Percentiles rank a stretch among this genome's conserved stretches.
Conservation (phyloP, 2,329 filamentous ascomycete genomes). For the Aspergillus sp. region DNA sequence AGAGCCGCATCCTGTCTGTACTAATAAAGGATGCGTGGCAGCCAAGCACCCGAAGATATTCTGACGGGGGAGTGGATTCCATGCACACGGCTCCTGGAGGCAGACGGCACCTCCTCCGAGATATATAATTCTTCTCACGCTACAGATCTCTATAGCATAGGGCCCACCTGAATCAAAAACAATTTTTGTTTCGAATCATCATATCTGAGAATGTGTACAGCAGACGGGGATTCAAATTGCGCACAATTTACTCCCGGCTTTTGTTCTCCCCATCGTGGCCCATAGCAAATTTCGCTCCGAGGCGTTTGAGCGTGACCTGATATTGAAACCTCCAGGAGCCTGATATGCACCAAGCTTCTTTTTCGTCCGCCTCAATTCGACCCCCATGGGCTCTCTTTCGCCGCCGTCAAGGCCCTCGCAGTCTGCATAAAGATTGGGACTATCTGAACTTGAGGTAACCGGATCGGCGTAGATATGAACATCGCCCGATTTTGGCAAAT, state of each 20-base stretch:
- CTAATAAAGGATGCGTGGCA: no score
- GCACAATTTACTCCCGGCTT: conserved; percentile 2
- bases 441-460: not conserved
- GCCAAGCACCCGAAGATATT: no score
- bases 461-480: conserved; percentile 1
- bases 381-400: conserved; percentile 1
- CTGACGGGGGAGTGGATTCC: no score
- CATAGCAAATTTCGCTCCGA: not conserved
- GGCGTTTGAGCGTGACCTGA: not conserved
- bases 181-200: no score
- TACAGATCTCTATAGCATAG: no score
- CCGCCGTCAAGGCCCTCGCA: conserved; percentile 3
- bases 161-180: no score
- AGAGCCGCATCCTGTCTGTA: no score
- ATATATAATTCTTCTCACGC: no score
- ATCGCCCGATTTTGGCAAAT: not conserved
- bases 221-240: not conserved
- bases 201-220: conserved; percentile 2
- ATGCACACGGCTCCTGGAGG: no score
- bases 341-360: not conserved
- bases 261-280: not conserved
- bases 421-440: not conserved
- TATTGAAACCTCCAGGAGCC: not conserved
- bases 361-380: not conserved
- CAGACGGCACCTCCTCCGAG: no score